Conservation (phyloP, 2,329 filamentous ascomycete species). For the Colletotrichum costaricense region DNA sequence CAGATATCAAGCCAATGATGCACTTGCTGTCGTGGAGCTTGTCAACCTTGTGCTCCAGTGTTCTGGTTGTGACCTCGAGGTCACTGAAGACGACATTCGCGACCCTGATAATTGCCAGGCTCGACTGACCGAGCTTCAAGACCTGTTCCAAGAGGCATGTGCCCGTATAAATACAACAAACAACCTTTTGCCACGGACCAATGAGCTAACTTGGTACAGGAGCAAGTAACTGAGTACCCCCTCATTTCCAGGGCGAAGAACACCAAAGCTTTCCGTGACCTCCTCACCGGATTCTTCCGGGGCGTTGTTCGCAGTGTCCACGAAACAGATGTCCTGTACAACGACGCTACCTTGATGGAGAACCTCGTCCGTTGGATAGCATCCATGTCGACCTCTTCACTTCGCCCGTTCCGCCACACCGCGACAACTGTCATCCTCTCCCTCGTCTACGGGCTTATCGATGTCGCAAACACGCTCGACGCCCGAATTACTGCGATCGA, state of each 20-base stretch:
- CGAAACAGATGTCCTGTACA: conserved; percentile 84
- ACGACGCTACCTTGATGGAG: conserved; percentile 81
- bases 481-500: conserved; percentile 79
- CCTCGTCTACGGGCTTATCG: conserved; percentile 82
- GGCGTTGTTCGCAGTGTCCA: conserved; percentile 82
- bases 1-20: conserved; percentile 65
- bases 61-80: conserved; percentile 82
- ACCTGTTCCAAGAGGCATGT: conserved; percentile 82
- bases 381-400: conserved; percentile 87
- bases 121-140: conserved; percentile 85
- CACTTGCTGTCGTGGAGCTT: conserved; percentile 68
- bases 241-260: conserved; percentile 85
- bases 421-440: conserved; percentile 86
- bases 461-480: conserved; percentile 77
- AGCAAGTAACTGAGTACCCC: conserved; percentile 90
- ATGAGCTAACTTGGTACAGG: conserved; percentile 53
- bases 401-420: conserved; percentile 93
- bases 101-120: conserved; percentile 89
- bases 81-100: conserved; percentile 85
- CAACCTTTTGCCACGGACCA: neutral
- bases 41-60: conserved; percentile 76
- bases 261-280: conserved; percentile 80
- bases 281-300: conserved; percentile 82
- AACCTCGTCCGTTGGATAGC: conserved; percentile 91
- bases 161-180: neutral